phyloP scores from a whole-genome alignment of 2,329 filamentous ascomycete genomes.

The Calonectria montana region DNA sequence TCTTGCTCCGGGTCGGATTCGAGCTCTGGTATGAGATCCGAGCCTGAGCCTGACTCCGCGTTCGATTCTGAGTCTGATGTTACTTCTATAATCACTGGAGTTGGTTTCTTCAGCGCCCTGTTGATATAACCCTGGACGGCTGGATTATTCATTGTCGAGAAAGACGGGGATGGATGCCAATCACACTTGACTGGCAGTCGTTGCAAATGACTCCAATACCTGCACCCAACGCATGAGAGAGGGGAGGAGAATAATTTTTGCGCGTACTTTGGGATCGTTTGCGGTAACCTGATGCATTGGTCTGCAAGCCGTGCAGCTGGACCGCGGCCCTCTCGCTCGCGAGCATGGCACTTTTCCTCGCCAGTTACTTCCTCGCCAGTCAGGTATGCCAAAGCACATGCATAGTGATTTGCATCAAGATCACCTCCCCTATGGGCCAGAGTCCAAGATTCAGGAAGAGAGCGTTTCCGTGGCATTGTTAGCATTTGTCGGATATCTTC shows the following conservation, averaged over 20 bases:
- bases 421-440: slow-evolving; percentile 29
- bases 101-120: not conserved
- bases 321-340: not conserved
- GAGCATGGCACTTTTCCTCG: slow-evolving; percentile 29
- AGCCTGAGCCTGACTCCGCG: not conserved
- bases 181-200: slow-evolving; percentile 42
- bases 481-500: slow-evolving; percentile 41
- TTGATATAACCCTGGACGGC: not conserved
- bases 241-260: slow-evolving; percentile 34
- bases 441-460: slow-evolving; percentile 43
- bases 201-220: slow-evolving; percentile 42
- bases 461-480: slow-evolving; percentile 35
- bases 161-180: slow-evolving; percentile 26
- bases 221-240: slow-evolving; percentile 46
- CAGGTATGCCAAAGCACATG: slow-evolving; percentile 47
- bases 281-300: slow-evolving; percentile 43
- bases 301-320: slow-evolving; percentile 37
- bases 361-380: slow-evolving; percentile 43
- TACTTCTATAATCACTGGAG: not conserved
- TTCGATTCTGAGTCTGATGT: not conserved
- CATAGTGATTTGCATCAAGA: slow-evolving; percentile 40
- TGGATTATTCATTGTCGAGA: not conserved
- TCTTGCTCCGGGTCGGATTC: not conserved
- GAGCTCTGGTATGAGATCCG: not conserved
- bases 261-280: slow-evolving; percentile 26